Conservation (phyloP, 495 filamentous ascomycete genomes). For the Pyronema omphalodes region DNA sequence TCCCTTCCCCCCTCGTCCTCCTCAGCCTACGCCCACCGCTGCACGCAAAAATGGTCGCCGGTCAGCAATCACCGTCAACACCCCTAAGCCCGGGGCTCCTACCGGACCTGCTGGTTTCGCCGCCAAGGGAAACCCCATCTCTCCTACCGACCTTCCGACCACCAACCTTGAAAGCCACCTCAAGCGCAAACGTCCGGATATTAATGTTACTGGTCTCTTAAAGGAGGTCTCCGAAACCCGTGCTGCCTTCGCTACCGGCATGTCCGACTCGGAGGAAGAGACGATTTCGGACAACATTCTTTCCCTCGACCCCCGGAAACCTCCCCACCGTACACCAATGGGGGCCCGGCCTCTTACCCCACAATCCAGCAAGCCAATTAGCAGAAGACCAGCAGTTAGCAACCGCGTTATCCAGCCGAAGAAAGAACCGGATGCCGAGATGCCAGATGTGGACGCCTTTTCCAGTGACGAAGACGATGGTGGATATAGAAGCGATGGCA, state of each 20-base stretch:
- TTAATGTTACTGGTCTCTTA: conserved; percentile 18
- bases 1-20: neutral
- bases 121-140: conserved; percentile 4
- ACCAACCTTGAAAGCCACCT: conserved; percentile 17
- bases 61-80: conserved; percentile 15
- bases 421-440: conserved; percentile 11
- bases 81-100: conserved; percentile 8
- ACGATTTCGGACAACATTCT: neutral
- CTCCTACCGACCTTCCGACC: conserved; percentile 18
- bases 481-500: conserved; percentile 2
- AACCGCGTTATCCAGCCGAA: neutral
- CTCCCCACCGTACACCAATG: neutral
- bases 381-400: neutral
- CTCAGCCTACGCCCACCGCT: neutral
- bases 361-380: neutral
- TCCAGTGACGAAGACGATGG: conserved; percentile 11
- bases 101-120: too few relatives aligned
- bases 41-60: conserved; percentile 9
- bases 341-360: neutral
- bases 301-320: neutral
- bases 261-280: neutral
- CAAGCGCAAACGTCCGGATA: conserved; percentile 20
- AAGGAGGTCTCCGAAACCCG: conserved; percentile 16
- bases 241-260: neutral
- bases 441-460: conserved; percentile 13